Conservation (phyloP, 306 rosid genomes). For the Abrus precatorius region DNA sequence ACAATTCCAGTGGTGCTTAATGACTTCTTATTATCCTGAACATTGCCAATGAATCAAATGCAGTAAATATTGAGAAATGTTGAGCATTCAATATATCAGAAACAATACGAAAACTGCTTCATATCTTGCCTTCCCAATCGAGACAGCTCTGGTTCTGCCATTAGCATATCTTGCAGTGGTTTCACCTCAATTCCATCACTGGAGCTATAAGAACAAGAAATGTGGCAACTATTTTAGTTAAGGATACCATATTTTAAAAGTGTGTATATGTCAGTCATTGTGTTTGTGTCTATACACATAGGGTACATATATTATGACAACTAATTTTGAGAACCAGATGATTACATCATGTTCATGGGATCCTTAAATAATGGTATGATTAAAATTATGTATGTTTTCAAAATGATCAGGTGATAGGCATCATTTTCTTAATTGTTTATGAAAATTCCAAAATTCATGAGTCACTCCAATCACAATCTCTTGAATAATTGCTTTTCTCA, state of each 20-base stretch:
- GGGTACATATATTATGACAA: neutral
- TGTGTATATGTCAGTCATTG: neutral
- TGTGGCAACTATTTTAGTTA: slow-evolving; percentile 13
- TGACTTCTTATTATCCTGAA: slow-evolving; percentile 83
- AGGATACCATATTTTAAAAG: neutral
- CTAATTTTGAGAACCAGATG: neutral
- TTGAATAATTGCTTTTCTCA: neutral
- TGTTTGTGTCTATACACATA: neutral
- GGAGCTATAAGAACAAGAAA: slow-evolving; percentile 51
- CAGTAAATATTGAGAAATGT: slow-evolving; percentile 21
- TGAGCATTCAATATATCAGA: slow-evolving; percentile 13
- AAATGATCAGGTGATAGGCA: neutral
- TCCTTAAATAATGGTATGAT: neutral
- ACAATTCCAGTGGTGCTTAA: slow-evolving; percentile 40
- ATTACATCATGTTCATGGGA: neutral
- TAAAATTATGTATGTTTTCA: neutral
- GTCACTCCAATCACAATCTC: neutral
- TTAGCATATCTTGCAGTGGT: slow-evolving; percentile 80
- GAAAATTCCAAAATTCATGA: neutral
- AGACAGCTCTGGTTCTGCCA: slow-evolving; percentile 90
- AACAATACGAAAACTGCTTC: slow-evolving; percentile 10
- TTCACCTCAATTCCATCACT: slow-evolving; percentile 55
- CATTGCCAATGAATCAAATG: slow-evolving; percentile 34
- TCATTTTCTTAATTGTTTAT: neutral
- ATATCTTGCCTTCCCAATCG: slow-evolving; percentile 81